A percentile compares a stretch with the other conserved stretches of the same genome.
phyloP scores from a whole-genome alignment of 768 basidiomycete genomes.

The Amanita rubescens region DNA sequence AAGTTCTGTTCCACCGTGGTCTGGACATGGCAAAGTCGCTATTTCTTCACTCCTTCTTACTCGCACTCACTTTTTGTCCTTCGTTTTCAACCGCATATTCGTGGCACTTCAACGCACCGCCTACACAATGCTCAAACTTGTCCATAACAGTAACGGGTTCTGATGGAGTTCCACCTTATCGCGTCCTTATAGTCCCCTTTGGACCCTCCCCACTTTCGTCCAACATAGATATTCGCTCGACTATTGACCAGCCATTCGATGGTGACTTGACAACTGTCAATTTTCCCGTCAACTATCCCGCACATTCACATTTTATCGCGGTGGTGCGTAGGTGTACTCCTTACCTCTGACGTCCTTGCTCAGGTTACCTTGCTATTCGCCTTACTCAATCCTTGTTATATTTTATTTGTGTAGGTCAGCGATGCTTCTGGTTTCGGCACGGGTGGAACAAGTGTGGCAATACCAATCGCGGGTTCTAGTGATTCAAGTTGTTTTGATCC shows the following conservation, averaged over 20 bases:
- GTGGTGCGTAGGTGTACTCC: conserved; percentile 46
- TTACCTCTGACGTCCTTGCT: conserved; percentile 5
- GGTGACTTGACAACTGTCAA: conserved; percentile 31
- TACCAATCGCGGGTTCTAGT: conserved; percentile 40
- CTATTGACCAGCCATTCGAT: conserved; percentile 48
- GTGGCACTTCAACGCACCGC: conserved; percentile 40
- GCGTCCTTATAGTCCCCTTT: conserved; percentile 57
- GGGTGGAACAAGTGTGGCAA: conserved; percentile 68
- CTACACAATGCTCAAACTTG: conserved; percentile 61
- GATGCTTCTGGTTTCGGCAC: conserved; percentile 45
- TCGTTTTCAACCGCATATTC: conserved; percentile 30
- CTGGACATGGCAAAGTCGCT: not conserved
- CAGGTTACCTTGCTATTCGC: not conserved
- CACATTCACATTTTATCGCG: conserved; percentile 64
- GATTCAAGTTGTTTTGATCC: conserved; percentile 58
- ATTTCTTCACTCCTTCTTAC: not conserved
- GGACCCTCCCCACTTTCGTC: conserved; percentile 56
- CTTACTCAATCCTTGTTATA: not conserved
- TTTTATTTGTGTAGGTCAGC: conserved; percentile 30
- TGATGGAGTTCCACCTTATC: conserved; percentile 60
- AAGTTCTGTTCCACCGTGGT: too few relatives aligned
- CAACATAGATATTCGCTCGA: conserved; percentile 54
- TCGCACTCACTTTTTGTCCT: conserved; percentile 19
- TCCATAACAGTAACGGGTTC: conserved; percentile 46
- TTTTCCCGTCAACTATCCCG: conserved; percentile 60